Conservation (phyloP, 2,329 filamentous ascomycete genomes). For the Aspergillus calidoustus region DNA sequence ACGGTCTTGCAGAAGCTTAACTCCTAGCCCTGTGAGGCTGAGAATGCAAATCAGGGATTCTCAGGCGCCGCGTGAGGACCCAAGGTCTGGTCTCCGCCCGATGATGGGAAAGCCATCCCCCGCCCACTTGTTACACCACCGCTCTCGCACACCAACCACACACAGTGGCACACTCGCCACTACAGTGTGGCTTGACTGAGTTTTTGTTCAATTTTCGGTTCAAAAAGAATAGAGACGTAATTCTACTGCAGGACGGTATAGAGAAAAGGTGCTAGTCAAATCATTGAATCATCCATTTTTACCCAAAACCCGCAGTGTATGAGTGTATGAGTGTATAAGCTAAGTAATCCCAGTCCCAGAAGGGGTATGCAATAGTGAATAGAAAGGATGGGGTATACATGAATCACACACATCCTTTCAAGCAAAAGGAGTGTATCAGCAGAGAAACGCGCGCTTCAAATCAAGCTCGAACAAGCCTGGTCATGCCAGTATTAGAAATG, state of each 20-base stretch:
- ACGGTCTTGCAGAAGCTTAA: conserved; percentile 7
- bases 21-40: conserved; percentile 1
- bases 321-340: conserved; percentile 12
- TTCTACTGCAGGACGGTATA: neutral
- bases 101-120: neutral
- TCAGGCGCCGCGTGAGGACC: neutral
- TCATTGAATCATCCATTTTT: conserved; percentile 24
- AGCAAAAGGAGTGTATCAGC: conserved; percentile 17
- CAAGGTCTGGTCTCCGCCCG: neutral
- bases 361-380: conserved; percentile 22
- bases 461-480: conserved; percentile 24
- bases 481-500: conserved; percentile 21
- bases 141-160: neutral
- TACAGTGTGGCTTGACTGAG: neutral
- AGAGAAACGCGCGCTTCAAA: conserved; percentile 28
- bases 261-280: neutral
- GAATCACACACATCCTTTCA: conserved; percentile 24
- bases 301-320: conserved; percentile 17
- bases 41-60: neutral
- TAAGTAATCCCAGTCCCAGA: conserved; percentile 19
- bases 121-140: neutral
- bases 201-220: neutral
- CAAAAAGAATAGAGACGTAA: neutral
- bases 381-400: conserved; percentile 31
- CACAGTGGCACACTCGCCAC: neutral